Conservation (phyloP, 805 yeast species). For the Kluyveromyces aestuarii region DNA sequence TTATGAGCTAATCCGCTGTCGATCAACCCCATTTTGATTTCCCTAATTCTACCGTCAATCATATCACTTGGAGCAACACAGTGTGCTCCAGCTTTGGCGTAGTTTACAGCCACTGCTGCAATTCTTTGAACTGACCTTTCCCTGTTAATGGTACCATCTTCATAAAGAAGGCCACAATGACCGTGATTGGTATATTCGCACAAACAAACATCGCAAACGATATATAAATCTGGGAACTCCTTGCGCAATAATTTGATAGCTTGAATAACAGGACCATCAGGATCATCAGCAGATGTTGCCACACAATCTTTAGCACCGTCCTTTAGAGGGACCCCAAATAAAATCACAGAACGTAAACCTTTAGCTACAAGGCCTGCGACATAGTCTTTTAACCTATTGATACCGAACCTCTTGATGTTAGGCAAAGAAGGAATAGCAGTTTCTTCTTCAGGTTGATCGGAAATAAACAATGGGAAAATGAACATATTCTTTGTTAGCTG, state of each 20-base stretch:
- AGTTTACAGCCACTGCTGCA: constrained; percentile 91
- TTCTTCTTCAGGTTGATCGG: constrained; percentile 77
- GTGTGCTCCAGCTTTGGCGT: constrained; percentile 92
- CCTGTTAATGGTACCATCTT: constrained; percentile 79
- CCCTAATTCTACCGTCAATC: constrained; percentile 91
- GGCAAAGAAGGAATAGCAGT: constrained; percentile 70
- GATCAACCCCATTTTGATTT: constrained; percentile 77
- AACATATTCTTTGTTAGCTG: constrained; percentile 82
- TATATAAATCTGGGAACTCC: constrained; percentile 72
- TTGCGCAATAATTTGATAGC: constrained; percentile 57
- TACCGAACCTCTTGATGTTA: constrained; percentile 78
- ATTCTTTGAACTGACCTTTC: constrained; percentile 68
- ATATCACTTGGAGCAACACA: constrained; percentile 96
- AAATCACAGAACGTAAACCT: constrained; percentile 77
- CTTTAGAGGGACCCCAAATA: constrained; percentile 84
- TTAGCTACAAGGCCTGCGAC: constrained; percentile 61
- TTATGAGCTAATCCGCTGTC: constrained; percentile 77
- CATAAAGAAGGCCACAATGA: constrained; percentile 89
- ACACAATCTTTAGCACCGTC: constrained; percentile 67
- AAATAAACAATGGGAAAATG: constrained; percentile 82
- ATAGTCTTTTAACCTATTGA: constrained; percentile 66
- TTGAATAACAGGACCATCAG: constrained; percentile 86
- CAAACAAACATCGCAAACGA: constrained; percentile 90
- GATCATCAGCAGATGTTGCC: constrained; percentile 93
- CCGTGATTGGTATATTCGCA: constrained; percentile 97